These are phyloP conservation scores for Takashimella koratensis DNA, from an alignment of 1,284 basidiomycete species.

Conservation along the genomic window DNA sequence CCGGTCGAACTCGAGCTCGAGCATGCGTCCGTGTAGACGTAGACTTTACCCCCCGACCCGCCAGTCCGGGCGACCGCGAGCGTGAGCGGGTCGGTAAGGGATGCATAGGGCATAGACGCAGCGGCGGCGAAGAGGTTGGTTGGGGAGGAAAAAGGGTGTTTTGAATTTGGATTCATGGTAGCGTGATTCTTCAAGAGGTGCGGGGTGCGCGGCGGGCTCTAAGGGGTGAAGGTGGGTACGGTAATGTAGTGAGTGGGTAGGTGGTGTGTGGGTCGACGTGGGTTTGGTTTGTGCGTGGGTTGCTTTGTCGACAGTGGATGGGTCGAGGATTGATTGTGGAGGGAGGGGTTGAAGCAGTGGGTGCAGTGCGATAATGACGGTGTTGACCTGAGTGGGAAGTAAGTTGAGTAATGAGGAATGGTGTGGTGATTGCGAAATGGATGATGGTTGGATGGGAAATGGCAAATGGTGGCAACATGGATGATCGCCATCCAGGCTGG, in stretches of 20 bases:
- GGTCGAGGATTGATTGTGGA: too few relatives aligned
- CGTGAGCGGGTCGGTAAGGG: slow-evolving; percentile 14
- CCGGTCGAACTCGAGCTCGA: too few relatives aligned
- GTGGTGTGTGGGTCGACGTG: slow-evolving; percentile 5
- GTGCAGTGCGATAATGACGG: too few relatives aligned
- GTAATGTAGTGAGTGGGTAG: slow-evolving; percentile 3
- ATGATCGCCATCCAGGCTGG: too few relatives aligned
- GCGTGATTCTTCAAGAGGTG: slow-evolving; percentile 6
- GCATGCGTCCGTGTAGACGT: slow-evolving; percentile 34
- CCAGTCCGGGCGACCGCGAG: slow-evolving; percentile 46
- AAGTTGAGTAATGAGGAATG: too few relatives aligned
- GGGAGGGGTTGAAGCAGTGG: too few relatives aligned
- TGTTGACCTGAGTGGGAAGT: too few relatives aligned
- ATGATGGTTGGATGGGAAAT: too few relatives aligned
- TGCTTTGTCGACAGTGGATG: too few relatives aligned
- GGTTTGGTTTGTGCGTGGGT: too few relatives aligned
- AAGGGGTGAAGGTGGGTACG: slow-evolving; percentile 3
- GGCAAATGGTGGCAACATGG: too few relatives aligned
- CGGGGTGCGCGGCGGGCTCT: slow-evolving; percentile 2
- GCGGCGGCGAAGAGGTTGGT: slow-evolving; percentile 19
- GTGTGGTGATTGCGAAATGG: too few relatives aligned
- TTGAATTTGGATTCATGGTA: slow-evolving; percentile 18
- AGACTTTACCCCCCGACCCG: slow-evolving; percentile 40
- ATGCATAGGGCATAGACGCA: slow-evolving; percentile 20
- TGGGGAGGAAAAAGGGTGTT: slow-evolving; percentile 11